Conservation (phyloP, 1,139 yeast genomes). For the Hyphopichia pseudoburtonii region DNA sequence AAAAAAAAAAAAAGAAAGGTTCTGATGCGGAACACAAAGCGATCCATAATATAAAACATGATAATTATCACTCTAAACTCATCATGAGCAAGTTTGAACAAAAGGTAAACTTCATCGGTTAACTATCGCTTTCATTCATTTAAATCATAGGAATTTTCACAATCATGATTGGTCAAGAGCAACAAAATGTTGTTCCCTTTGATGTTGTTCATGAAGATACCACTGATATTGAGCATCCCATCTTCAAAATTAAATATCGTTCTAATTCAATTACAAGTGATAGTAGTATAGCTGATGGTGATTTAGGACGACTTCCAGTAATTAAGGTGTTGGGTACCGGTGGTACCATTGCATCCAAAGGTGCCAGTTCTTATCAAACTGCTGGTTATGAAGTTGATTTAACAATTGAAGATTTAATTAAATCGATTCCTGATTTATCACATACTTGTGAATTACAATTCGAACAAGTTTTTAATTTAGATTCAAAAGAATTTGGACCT, state of each 20-base stretch:
- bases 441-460: slow-evolving; percentile 57
- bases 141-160: too few species aligned
- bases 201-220: slow-evolving; percentile 17
- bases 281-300: slow-evolving; percentile 4
- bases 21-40: too few species aligned
- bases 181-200: slow-evolving; percentile 4
- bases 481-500: slow-evolving; percentile 61
- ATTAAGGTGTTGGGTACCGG: slow-evolving; percentile 70
- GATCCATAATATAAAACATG: too few species aligned
- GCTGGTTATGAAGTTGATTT: slow-evolving; percentile 70
- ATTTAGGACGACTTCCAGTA: slow-evolving; percentile 27
- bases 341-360: slow-evolving; percentile 73
- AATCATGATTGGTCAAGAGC: too few species aligned
- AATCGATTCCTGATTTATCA: slow-evolving; percentile 61
- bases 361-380: slow-evolving; percentile 53
- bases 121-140: too few species aligned
- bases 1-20: not conserved
- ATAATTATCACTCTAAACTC: too few species aligned
- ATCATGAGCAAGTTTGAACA: too few species aligned
- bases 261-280: slow-evolving; percentile 19
- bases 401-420: slow-evolving; percentile 60
- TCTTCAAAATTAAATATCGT: slow-evolving; percentile 22
- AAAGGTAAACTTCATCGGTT: too few species aligned
- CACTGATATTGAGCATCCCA: slow-evolving; percentile 17
- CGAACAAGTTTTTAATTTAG: slow-evolving; percentile 65